Evolutionary conservation across 2,329 filamentous ascomycete genomes (phyloP), one percentile per base, ranked within the genome.

Genomic region (Sarocladiaceae sp.): DNA sequence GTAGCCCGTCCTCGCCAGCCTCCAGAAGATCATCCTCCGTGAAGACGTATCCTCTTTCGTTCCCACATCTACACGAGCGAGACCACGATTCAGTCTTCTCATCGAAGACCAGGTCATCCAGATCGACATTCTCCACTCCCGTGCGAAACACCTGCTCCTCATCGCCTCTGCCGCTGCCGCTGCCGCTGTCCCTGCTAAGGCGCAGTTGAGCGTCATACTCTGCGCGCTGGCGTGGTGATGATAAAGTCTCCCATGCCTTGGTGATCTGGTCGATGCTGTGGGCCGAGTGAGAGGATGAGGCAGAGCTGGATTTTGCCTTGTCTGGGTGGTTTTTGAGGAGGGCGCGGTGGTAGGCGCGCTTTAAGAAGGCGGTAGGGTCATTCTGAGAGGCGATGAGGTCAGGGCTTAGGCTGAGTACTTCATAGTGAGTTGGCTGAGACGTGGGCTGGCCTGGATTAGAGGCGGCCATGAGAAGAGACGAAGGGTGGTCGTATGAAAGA

Each of bases 281-380:
- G 19, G 49, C 3, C 4, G 16, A 18, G 4, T n/a, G 9, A 6
- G 40, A 33, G 19, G 26, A 29, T 40, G 48, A 32, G 23, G 46
- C 19, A 35, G 51, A 34, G 41, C 45, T 40, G 35, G 48, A 42
- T 40, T 33, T 31, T 48, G 58, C 53, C 19, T 83, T 82, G 64
- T 83, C 80, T 2, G 82, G 82, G 61, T 85, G 82, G 64, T 84
- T 72, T 51, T 69, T 72, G 13, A 85, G 72, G 26, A 85, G 72
- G 18, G 81, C 78, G 44, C 76, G 72, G 58, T 72, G 78, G 62
- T 85, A 85, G 48, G 80, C 80, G 47, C 71, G 71, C 56, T 80
- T 83, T 48, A 84, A 65, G 42, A 76, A 64, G 40, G 68, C 63
- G 50, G 65, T 56, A 32, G 69, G 58, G 54, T 71, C 66, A 48